These are phyloP conservation scores for Termitomyces sp. DNA, from an alignment of 768 basidiomycete genomes.

Conservation along the genomic window DNA sequence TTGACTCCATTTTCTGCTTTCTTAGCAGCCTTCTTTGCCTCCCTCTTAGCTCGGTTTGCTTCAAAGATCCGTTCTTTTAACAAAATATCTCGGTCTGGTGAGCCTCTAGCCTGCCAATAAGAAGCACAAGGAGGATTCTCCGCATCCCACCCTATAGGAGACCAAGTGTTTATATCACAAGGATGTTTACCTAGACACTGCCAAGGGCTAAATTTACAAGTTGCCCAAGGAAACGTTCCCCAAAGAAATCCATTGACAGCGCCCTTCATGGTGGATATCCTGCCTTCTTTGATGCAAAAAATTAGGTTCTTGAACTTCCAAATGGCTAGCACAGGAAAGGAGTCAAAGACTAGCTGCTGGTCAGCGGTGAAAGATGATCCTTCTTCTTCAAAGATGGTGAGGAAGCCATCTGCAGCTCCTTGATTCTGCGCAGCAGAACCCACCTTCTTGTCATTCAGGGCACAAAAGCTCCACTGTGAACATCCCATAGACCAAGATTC, in stretches of 20 bases:
- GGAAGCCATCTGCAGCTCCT: background rate
- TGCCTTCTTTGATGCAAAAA: background rate
- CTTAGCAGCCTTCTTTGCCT: no score
- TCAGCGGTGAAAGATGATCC: background rate
- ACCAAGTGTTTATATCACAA: background rate
- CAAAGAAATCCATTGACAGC: background rate
- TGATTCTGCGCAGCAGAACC: no score
- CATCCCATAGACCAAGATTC: background rate
- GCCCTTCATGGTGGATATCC: background rate
- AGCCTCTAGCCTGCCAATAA: no score
- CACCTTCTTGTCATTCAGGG: background rate
- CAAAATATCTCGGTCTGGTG: no score
- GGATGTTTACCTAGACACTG: background rate
- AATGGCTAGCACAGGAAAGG: background rate
- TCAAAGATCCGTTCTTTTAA: no score
- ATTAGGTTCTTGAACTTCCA: slow-evolving; percentile 2
- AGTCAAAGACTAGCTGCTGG: background rate
- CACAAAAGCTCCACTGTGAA: background rate
- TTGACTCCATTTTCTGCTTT: no score
- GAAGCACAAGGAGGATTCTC: background rate
- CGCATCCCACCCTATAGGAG: background rate
- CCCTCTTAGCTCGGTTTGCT: no score
- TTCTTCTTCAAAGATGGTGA: background rate
- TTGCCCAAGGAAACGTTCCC: background rate
- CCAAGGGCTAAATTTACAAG: background rate